These are phyloP conservation scores for Leersia perrieri DNA, from an alignment of 176 grass and related monocot species.

Conservation along the genomic window DNA sequence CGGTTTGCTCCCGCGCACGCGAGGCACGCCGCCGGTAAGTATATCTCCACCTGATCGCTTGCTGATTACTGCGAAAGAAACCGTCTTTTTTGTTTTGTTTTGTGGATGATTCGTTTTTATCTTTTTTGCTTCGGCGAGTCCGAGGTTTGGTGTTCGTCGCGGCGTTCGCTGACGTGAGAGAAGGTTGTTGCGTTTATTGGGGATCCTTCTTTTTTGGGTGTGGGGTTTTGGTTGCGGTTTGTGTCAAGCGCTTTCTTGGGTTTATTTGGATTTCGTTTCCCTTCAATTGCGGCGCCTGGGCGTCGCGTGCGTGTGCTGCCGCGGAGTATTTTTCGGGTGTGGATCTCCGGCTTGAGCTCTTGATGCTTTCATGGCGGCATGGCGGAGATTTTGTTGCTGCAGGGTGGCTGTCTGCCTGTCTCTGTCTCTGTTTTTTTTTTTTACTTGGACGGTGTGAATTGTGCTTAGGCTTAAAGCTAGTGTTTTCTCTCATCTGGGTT, in stretches of 20 bases:
- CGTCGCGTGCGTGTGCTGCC: background rate
- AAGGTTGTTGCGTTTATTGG: background rate
- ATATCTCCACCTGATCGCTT: background rate
- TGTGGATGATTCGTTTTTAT: background rate
- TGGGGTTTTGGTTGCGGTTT: background rate
- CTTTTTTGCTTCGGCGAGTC: background rate
- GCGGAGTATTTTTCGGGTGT: background rate
- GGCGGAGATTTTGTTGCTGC: no score
- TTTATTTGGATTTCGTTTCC: background rate
- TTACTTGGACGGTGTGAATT: background rate
- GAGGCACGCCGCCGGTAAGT: conserved; percentile 33
- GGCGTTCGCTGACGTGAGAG: background rate
- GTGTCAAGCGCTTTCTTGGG: background rate
- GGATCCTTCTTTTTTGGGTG: background rate
- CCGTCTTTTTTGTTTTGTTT: no score
- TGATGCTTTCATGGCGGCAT: background rate
- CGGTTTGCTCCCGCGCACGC: background rate
- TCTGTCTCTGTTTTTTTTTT: no score
- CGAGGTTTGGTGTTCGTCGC: background rate
- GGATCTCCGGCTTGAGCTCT: conserved; percentile 19
- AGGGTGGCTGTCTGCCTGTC: background rate
- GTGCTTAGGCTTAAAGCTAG: background rate
- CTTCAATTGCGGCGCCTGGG: background rate
- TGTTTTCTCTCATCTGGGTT: background rate
- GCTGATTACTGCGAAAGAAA: background rate